Evolutionary conservation across 345 rosid genomes (phyloP).

Genomic region (Ceriops decandra): DNA sequence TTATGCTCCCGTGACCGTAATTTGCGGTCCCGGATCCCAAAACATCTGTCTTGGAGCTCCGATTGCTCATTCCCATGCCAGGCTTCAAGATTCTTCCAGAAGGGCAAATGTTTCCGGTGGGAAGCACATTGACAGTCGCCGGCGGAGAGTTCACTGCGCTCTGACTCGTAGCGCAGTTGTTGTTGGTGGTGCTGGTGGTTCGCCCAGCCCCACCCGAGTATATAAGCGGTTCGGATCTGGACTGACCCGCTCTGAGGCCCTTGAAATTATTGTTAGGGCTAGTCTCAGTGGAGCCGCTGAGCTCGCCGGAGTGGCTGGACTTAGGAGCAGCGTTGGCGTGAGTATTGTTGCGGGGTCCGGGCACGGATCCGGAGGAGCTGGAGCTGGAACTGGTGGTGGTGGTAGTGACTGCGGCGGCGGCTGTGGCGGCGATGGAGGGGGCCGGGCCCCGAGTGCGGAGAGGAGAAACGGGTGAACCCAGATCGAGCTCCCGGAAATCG

Average conservation of each 20-base stretch:
- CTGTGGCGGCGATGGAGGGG: not conserved
- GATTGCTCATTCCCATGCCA: slow-evolving; percentile 44
- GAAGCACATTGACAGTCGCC: slow-evolving; percentile 43
- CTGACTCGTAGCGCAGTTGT: slow-evolving; percentile 2
- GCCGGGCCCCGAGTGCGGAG: slow-evolving; percentile 50
- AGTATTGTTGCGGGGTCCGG: slow-evolving; percentile 40
- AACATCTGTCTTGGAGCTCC: slow-evolving; percentile 51
- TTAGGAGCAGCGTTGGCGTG: slow-evolving; percentile 28
- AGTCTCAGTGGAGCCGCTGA: slow-evolving; percentile 42
- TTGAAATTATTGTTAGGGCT: slow-evolving; percentile 45
- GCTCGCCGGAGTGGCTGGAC: slow-evolving; percentile 67
- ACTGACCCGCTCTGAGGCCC: slow-evolving; percentile 30
- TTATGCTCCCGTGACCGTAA: slow-evolving; percentile 88
- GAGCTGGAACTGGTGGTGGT: slow-evolving; percentile 74
- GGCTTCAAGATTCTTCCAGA: slow-evolving; percentile 71
- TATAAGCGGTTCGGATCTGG: slow-evolving; percentile 45
- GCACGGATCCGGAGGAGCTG: slow-evolving; percentile 76
- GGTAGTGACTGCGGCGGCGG: slow-evolving; percentile 38
- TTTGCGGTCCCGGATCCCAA: slow-evolving; percentile 72
- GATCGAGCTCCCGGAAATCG: slow-evolving; percentile 70
- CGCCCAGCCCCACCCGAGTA: slow-evolving; percentile 41
- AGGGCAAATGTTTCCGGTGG: slow-evolving; percentile 83
- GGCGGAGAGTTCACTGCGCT: slow-evolving; percentile 58
- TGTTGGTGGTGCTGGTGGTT: too few relatives aligned
- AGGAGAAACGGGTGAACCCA: slow-evolving; percentile 91